A percentile compares a stretch with the other conserved stretches of the same genome.
These are phyloP conservation scores for Rubia yunnanensis DNA, from an alignment of 257 asterid genomes.

Conservation along the genomic window DNA sequence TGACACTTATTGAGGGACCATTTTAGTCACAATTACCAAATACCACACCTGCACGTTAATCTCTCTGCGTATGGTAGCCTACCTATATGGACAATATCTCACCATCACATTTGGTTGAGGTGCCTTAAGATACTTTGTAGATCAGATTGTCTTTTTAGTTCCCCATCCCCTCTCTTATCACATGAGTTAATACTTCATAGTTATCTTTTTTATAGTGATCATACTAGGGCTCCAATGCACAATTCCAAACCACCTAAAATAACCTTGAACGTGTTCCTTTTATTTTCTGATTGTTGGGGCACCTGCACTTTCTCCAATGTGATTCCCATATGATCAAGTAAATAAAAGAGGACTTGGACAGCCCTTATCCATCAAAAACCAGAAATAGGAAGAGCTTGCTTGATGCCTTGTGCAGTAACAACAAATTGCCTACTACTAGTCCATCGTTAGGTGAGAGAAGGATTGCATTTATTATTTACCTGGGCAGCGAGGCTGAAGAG, in stretches of 20 bases:
- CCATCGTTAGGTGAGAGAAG: not conserved
- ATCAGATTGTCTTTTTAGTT: no score
- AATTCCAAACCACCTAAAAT: not conserved
- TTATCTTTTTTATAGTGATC: no score
- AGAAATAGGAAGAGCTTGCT: not conserved
- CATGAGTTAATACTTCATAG: no score
- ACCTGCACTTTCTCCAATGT: not conserved
- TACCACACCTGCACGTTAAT: not conserved
- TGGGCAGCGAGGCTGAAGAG: conserved; percentile 93
- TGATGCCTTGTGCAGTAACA: not conserved
- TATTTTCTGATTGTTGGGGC: no score
- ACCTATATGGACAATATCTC: no score
- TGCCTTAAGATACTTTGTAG: no score
- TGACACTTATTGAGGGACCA: not conserved
- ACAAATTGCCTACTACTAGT: no score
- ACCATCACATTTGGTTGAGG: no score
- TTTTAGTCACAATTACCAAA: not conserved
- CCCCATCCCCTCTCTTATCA: no score
- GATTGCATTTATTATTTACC: conserved; percentile 37
- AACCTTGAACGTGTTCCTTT: not conserved
- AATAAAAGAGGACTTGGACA: not conserved
- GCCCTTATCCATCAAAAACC: not conserved
- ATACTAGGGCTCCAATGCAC: no score
- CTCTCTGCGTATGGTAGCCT: no score
- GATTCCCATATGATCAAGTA: not conserved